phyloP scores from a whole-genome alignment of 148 eudicot genomes.

The Vaccinium darrowii region DNA sequence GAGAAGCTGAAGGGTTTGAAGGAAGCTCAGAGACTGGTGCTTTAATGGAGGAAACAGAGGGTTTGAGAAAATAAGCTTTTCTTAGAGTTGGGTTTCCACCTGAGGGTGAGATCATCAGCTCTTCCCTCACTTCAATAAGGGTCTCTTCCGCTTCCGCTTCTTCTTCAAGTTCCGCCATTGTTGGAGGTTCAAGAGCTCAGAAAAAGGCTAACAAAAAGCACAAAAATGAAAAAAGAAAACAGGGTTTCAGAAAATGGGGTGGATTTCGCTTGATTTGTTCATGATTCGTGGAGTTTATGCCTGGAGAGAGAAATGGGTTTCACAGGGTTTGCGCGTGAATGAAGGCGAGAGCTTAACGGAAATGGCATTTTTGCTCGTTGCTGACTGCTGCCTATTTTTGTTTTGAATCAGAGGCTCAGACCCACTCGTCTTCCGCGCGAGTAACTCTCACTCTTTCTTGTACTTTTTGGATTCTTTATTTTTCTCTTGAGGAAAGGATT shows the following conservation, averaged over 20 bases:
- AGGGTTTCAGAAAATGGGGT: not conserved
- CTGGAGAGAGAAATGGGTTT: not conserved
- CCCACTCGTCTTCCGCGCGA: too few species aligned
- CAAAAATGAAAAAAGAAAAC: not conserved
- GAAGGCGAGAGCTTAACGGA: not conserved
- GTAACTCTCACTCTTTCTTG: too few species aligned
- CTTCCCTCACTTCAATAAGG: constrained; percentile 23
- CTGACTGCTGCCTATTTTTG: not conserved
- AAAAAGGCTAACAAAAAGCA: not conserved
- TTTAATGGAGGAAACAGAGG: constrained; percentile 19
- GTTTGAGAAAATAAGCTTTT: constrained; percentile 42
- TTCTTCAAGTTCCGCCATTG: not conserved
- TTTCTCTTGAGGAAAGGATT: too few species aligned
- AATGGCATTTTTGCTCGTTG: not conserved
- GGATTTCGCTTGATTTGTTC: not conserved
- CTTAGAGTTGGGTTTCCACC: constrained; percentile 28
- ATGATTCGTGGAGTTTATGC: not conserved
- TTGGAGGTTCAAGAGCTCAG: constrained; percentile 2
- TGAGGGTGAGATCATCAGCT: constrained; percentile 26
- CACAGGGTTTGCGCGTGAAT: not conserved
- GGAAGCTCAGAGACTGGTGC: constrained; percentile 3
- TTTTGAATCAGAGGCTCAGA: too few species aligned
- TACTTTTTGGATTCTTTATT: too few species aligned
- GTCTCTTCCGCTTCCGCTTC: not conserved
- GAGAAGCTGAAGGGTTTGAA: not conserved